Base-by-base conservation (phyloP, 352 stramenopile genomes). In the Aphanomyces stellatus region DNA sequence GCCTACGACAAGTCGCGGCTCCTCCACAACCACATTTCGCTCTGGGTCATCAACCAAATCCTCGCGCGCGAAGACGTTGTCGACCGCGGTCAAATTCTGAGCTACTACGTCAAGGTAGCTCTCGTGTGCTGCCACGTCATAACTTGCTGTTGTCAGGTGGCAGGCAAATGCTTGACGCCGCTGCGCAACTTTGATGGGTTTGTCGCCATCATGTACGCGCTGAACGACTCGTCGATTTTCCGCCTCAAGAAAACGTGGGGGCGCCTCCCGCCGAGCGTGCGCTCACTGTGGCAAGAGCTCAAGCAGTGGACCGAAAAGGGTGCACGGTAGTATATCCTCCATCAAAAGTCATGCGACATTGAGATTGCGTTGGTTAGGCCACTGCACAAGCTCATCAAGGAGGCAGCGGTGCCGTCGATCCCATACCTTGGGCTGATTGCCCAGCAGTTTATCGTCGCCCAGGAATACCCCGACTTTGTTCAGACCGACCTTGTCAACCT, bases 121-220 rank as follows among this genome's bases (percentile, higher is more conserved):
- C 42, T 51, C 7, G 34, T 35, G 8, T 56, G 15, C 31, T 8
- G 4, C 22, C 53, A 15, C 8, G 37, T 8, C 8, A 43, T 43
- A 8, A 17, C 8, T 17, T 43, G 37, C n/a, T n/a, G n/a, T n/a
- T 46, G 37, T 46, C 69, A 90, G 72, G 82, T 93, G 30, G 87
- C 87, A 57, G 82, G 76, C 5, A 82, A 87, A 8, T 76, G 89
- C 49, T 69, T 93, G 13, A 83, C 78, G 0, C 85, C 87, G 19
- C 65, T 95, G 31, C 87, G 93, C 69, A 95, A 95, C 65, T 78
- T 91, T 15, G 87, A 95, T 62, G 87, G 87, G 15, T 93, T 95
- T 64, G 93, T 95, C 83, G 87, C 87, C 6, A 84, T 95, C 68
- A 95, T 95, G 87, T 93, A 95, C 46, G 87, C 87, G 5, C 85